These are phyloP conservation scores for Tetragonia tetragonoides DNA, from an alignment of 148 eudicot genomes.

Conservation along the genomic window DNA sequence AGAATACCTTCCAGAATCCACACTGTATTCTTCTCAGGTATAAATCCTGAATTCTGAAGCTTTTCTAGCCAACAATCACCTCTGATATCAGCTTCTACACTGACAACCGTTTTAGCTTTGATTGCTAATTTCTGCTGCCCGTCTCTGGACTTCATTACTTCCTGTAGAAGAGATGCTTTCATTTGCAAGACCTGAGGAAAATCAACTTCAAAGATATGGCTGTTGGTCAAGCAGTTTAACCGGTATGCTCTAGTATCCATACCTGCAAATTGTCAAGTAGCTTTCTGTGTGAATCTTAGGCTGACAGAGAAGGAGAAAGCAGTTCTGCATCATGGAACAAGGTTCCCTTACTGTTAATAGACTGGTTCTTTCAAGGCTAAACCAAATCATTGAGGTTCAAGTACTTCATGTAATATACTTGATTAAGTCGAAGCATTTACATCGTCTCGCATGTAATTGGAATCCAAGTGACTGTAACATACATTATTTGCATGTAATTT, in stretches of 20 bases:
- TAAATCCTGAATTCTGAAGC: conserved; percentile 72
- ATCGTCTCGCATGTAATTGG: too few relatives aligned
- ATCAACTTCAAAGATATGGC: conserved; percentile 79
- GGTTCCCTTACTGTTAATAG: not conserved
- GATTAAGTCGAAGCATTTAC: too few relatives aligned
- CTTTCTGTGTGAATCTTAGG: not conserved
- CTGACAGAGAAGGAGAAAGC: not conserved
- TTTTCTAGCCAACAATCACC: conserved; percentile 66
- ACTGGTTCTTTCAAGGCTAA: too few relatives aligned
- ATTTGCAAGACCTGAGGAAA: conserved; percentile 76
- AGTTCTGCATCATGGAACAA: not conserved
- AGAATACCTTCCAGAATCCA: conserved; percentile 92
- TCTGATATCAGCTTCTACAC: conserved; percentile 74
- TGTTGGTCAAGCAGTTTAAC: conserved; percentile 63
- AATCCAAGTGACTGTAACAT: too few relatives aligned
- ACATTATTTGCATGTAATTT: too few relatives aligned
- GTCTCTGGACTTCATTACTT: conserved; percentile 46
- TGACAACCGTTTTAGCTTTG: conserved; percentile 65
- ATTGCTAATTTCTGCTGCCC: conserved; percentile 34
- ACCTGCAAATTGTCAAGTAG: conserved; percentile 42
- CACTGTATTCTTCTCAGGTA: conserved; percentile 59
- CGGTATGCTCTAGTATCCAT: conserved; percentile 94
- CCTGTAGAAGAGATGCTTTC: conserved; percentile 68
- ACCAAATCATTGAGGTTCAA: too few relatives aligned
- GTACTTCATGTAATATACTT: too few relatives aligned